Conservation (phyloP, 2,329 filamentous ascomycete species). For the Neocatenulostroma microsporum region DNA sequence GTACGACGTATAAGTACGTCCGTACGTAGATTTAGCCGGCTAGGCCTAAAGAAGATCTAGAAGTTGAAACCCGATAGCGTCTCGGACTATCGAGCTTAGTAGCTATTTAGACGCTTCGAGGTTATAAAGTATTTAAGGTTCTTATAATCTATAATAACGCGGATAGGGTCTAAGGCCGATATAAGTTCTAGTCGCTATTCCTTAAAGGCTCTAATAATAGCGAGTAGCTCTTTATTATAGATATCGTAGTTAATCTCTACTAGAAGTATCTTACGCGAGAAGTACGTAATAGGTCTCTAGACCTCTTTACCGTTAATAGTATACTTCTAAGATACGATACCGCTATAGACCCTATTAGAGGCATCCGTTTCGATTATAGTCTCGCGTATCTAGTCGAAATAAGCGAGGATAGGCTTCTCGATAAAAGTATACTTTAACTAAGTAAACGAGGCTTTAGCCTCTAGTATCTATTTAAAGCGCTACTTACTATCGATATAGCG, state of each 20-base stretch:
- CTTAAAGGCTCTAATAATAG: conserved; percentile 10
- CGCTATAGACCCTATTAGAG: background rate
- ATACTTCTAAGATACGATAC: conserved; percentile 1
- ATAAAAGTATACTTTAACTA: conserved; percentile 3
- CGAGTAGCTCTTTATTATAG: conserved; percentile 15
- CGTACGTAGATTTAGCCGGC: background rate
- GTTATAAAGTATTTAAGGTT: conserved; percentile 13
- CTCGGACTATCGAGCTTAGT: conserved; percentile 10
- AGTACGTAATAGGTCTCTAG: conserved; percentile 11
- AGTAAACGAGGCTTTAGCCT: conserved; percentile 2
- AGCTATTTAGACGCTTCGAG: conserved; percentile 9
- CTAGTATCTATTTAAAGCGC: conserved; percentile 3
- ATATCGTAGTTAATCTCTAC: conserved; percentile 10
- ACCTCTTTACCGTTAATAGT: background rate
- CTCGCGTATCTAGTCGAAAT: conserved; percentile 6
- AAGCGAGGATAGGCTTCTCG: conserved; percentile 2
- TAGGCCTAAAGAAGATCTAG: conserved; percentile 2
- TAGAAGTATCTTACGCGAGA: conserved; percentile 5
- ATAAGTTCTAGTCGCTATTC: conserved; percentile 8
- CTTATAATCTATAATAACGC: conserved; percentile 19
- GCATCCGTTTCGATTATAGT: conserved; percentile 2
- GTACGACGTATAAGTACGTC: background rate
- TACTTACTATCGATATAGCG: conserved; percentile 4
- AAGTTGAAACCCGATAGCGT: conserved; percentile 14
- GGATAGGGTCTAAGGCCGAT: background rate